Conservation (phyloP, 164 flowering plant genomes). For the Cinnamomum micranthum region DNA sequence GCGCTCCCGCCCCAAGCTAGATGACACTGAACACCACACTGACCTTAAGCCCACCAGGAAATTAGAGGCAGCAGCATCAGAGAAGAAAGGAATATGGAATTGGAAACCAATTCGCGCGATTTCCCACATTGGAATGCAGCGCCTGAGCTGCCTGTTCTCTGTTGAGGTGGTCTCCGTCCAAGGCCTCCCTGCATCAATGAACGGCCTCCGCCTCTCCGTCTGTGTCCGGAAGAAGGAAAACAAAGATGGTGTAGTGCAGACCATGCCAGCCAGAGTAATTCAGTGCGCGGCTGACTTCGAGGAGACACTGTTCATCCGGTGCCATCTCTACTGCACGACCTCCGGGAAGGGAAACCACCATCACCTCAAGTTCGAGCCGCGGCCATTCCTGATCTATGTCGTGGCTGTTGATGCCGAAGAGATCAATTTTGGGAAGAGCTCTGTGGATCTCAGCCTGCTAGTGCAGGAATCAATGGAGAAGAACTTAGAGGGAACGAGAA, state of each 20-base stretch:
- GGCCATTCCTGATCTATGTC: conserved; percentile 65
- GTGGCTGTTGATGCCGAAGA: conserved; percentile 82
- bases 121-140: conserved; percentile 75
- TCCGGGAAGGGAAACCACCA: conserved; percentile 29
- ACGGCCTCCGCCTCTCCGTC: conserved; percentile 81
- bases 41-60: not conserved
- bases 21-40: conserved; percentile 14
- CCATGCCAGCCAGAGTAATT: conserved; percentile 86
- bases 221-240: conserved; percentile 84
- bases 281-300: conserved; percentile 94
- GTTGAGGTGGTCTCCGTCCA: conserved; percentile 79
- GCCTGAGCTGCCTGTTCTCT: conserved; percentile 75
- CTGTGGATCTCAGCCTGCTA: conserved; percentile 68
- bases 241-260: conserved; percentile 81
- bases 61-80: conserved; percentile 8
- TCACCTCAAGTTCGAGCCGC: conserved; percentile 57
- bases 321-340: conserved; percentile 58
- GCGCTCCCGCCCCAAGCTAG: conserved; percentile 69
- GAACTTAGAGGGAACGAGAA: conserved; percentile 54
- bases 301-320: conserved; percentile 74
- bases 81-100: conserved; percentile 82
- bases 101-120: conserved; percentile 94
- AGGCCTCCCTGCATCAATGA: conserved; percentile 87
- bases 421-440: conserved; percentile 69
- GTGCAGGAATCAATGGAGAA: conserved; percentile 78